Percentiles rank a stretch among this genome's conserved stretches.
Evolutionary conservation across 116 monocot species (phyloP).

Genomic region (Trichopus zeylanicus): DNA sequence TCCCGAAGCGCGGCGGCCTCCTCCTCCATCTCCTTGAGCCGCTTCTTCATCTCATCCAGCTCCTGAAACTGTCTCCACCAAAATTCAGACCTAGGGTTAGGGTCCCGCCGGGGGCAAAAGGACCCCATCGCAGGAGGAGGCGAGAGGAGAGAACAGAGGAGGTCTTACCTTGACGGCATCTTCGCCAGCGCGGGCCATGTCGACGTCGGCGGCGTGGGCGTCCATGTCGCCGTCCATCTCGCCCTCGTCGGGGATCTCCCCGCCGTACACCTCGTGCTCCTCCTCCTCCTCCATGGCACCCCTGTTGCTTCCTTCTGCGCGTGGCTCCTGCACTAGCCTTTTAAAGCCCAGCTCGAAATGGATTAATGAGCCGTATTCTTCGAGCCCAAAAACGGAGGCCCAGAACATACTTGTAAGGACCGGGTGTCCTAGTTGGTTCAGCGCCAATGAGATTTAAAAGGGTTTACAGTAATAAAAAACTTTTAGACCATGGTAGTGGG

Average conservation of each 20-base stretch:
- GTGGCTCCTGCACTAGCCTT: no score
- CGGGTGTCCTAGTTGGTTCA: no score
- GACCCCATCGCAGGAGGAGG: neutral
- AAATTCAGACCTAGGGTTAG: slow-evolving; percentile 18
- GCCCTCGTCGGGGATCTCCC: slow-evolving; percentile 54
- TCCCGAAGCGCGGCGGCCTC: slow-evolving; percentile 84
- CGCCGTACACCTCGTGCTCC: slow-evolving; percentile 71
- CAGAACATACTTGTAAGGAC: no score
- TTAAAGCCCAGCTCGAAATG: no score
- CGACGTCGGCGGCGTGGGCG: slow-evolving; percentile 29
- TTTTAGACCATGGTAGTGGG: no score
- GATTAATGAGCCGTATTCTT: no score
- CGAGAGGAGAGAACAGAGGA: slow-evolving; percentile 5
- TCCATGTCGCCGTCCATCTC: slow-evolving; percentile 46
- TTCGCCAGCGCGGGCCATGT: slow-evolving; percentile 30
- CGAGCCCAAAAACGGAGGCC: no score
- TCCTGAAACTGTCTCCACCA: slow-evolving; percentile 30
- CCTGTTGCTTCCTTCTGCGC: no score
- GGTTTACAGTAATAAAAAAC: no score
- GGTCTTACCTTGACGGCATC: slow-evolving; percentile 40
- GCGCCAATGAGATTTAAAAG: no score
- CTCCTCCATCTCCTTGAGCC: slow-evolving; percentile 92
- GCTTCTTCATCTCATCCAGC: slow-evolving; percentile 89
- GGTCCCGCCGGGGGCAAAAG: neutral
- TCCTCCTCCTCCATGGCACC: no score